Base-by-base conservation (phyloP, 345 rosid species). In the Moricandia moricandioides region DNA sequence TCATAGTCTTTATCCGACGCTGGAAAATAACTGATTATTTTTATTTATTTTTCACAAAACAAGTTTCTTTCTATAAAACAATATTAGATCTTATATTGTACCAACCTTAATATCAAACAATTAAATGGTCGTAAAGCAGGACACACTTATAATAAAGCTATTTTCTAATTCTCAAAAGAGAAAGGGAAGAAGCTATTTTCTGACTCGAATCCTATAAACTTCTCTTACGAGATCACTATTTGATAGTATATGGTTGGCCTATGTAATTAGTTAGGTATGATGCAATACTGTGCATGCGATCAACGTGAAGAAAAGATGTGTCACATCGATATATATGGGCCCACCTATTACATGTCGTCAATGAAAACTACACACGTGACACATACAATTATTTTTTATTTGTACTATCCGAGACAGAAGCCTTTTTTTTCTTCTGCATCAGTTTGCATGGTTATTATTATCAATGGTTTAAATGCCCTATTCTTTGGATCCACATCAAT, bases 161-260 rank as follows among this genome's bases (percentile, higher is more conserved):
- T 21, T 21, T 21, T 21, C 24, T 21, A 21, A 21, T 21, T 21
- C 24, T 21, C 24, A 21, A 21, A 21, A 21, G 24, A 21, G 24
- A 21, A 21, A 21, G 2, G 2, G 24, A 21, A 21, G 24, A 18
- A 62, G 1, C 35, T 6, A n/a, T 43, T 16, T 17, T 31, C 34
- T 45, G 34, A 31, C 49, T 47, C 21, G 35, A 49, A 71, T 71
- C 75, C 45, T 60, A 45, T 26, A 64, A 56, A 30, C 8, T 47
- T 7, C 6, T n/a, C 3, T 1, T 30, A 21, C 1, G 24, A 21
- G 2, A 21, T 21, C 24, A 21, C 1, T 21, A 21, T 21, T 21
- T 21, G 24, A 21, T 21, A 21, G 1, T 21, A 1, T 21, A 21
- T 21, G 24, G 24, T 21, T 21, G n/a, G n/a, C n/a, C n/a, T n/a